Percentiles rank a stretch among this genome's conserved stretches.
These are phyloP conservation scores for Sporothrix schenckii DNA, from an alignment of 2,329 filamentous ascomycete genomes.

Conservation along the genomic window DNA sequence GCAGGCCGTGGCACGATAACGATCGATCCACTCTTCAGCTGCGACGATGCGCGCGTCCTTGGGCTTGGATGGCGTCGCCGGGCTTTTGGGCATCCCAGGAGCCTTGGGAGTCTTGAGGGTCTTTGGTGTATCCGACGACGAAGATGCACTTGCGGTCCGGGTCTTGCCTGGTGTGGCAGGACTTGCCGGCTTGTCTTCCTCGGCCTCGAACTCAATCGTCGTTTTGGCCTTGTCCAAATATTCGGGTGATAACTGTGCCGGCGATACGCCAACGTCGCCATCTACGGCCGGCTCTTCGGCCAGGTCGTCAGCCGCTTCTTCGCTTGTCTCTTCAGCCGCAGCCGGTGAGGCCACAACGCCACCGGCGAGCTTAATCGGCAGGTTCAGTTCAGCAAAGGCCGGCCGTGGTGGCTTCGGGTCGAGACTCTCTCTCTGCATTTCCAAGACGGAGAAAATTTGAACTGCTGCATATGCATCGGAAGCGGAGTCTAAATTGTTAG, in stretches of 20 bases:
- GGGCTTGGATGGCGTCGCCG: constrained; percentile 30
- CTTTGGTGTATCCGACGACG: background rate
- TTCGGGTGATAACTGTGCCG: constrained; percentile 31
- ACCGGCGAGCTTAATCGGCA: constrained; percentile 62
- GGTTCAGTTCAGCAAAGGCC: constrained; percentile 65
- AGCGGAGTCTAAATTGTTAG: constrained; percentile 64
- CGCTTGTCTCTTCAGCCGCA: constrained; percentile 41
- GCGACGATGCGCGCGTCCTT: constrained; percentile 50
- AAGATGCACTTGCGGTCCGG: constrained; percentile 8
- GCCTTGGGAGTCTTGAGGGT: constrained; percentile 1
- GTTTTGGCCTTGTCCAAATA: constrained; percentile 37
- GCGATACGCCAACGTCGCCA: background rate
- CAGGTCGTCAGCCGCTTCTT: constrained; percentile 36
- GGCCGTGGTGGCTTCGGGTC: constrained; percentile 72
- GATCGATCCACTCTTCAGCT: constrained; percentile 47
- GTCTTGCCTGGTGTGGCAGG: constrained; percentile 21
- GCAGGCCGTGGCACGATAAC: constrained; percentile 43
- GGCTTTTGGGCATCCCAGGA: constrained; percentile 23
- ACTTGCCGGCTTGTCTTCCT: constrained; percentile 31
- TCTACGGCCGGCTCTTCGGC: constrained; percentile 27
- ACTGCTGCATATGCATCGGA: constrained; percentile 80
- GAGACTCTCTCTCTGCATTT: constrained; percentile 67
- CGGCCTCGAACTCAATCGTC: constrained; percentile 39
- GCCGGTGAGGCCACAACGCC: constrained; percentile 42
- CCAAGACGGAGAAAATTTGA: constrained; percentile 72